Base-by-base conservation (phyloP, 2,329 filamentous ascomycete species). In the Fusarium longipes region DNA sequence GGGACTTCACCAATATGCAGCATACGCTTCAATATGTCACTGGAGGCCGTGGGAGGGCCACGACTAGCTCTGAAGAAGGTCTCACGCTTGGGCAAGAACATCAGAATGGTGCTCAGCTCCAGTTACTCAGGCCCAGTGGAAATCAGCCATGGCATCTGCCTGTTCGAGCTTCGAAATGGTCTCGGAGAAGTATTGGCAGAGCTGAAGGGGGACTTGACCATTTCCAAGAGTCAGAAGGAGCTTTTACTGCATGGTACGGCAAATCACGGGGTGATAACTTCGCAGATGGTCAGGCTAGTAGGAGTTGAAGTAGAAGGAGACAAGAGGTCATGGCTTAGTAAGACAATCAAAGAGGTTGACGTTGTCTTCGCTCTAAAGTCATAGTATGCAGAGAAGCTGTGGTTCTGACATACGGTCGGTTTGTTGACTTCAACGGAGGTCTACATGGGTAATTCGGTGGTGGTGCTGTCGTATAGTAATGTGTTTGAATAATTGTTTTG, bases 81-180 rank as follows among this genome's bases (percentile, higher is more conserved):
- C 30, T 65, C 70, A 20, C 57, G 66, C 27, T 66, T 56, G 6
- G 65, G 53, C 5, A 45, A 66, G 12, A 20, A 51, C 20, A 61
- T 76, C 36, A 62, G 57, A 14, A 53, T 67, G 39, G 59, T 42
- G 8, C 61, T 79, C 42, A 65, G 54, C 47, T 56, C 78, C 33
- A 49, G 58, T 18, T 79, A 77, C 62, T 67, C 70, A 12, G 76
- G 76, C 18, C 70, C 73, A 6, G 67, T 78, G 30, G 76, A 77
- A 57, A 70, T 80, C 8, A 71, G 76, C 27, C 68, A 75, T 49
- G 77, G 75, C 4, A 38, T 55, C 17, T 75, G 74, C 51, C 54
- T 67, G 18, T 79, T 79, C 27, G 75, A 77, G 57, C 64, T 80
- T 24, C 67, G 70, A 36, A 75, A 73, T 35, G 62, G 66, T 24